Percentiles rank a stretch among this genome's conserved stretches.
phyloP scores from a whole-genome alignment of 192 early-diverging fungal genomes.

The Dimargaris verticillata region DNA sequence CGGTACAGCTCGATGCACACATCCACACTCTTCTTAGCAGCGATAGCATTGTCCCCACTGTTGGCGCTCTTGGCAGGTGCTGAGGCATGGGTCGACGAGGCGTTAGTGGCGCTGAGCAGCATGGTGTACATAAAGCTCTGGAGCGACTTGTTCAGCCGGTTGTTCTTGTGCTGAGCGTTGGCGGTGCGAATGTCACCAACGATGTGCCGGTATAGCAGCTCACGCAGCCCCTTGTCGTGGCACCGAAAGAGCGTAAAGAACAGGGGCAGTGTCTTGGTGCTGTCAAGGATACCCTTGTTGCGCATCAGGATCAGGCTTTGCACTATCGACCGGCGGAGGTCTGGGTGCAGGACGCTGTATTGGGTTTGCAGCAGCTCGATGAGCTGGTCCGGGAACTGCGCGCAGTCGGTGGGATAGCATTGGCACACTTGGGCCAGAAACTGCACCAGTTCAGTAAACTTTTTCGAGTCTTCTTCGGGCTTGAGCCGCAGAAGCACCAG shows the following conservation, averaged over 20 bases:
- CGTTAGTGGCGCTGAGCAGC: conserved; percentile 29
- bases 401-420: conserved; percentile 75
- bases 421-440: conserved; percentile 78
- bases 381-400: conserved; percentile 65
- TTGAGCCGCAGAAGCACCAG: conserved; percentile 79
- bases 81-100: not conserved
- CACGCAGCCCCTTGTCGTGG: conserved; percentile 80
- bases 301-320: conserved; percentile 78
- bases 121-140: conserved; percentile 98
- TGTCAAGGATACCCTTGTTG: conserved; percentile 63
- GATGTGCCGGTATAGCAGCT: conserved; percentile 81
- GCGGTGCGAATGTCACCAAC: conserved; percentile 87
- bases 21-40: conserved; percentile 91
- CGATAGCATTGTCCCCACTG: conserved; percentile 58
- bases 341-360: conserved; percentile 63
- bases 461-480: conserved; percentile 58
- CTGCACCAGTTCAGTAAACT: conserved; percentile 76
- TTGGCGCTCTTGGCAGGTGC: conserved; percentile 11
- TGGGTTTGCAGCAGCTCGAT: conserved; percentile 69
- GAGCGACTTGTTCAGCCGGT: conserved; percentile 92
- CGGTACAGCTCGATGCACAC: conserved; percentile 95
- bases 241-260: conserved; percentile 95
- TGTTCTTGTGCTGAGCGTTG: conserved; percentile 87
- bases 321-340: conserved; percentile 73
- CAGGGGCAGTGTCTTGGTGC: conserved; percentile 58